Percentiles rank a stretch among this genome's conserved stretches.
phyloP scores from a whole-genome alignment of 192 early-diverging fungal genomes.

The Gigaspora rosea region DNA sequence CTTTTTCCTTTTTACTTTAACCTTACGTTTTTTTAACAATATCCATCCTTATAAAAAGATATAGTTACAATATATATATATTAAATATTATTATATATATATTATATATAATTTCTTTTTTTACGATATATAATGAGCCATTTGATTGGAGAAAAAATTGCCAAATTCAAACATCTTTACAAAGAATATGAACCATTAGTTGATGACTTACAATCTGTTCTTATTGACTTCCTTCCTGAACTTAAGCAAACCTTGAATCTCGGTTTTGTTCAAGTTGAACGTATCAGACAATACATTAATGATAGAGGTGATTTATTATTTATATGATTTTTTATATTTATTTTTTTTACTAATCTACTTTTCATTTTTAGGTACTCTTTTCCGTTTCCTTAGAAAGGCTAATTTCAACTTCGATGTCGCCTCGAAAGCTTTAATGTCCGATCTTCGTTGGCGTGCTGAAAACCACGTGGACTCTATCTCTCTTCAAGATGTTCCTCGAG shows the following conservation, averaged over 20 bases:
- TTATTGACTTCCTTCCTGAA: conserved; percentile 4
- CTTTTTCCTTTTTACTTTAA: no score
- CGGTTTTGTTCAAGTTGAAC: conserved; percentile 31
- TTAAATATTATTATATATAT: not conserved
- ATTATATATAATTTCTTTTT: not conserved
- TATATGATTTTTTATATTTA: not conserved
- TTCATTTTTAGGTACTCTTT: conserved; percentile 42
- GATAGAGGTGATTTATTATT: conserved; percentile 22
- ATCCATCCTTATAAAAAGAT: no score
- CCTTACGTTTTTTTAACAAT: no score
- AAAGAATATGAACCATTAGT: conserved; percentile 22
- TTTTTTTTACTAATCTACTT: not conserved
- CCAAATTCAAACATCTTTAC: conserved; percentile 11
- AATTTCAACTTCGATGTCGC: conserved; percentile 33
- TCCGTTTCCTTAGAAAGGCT: conserved; percentile 41
- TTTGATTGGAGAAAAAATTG: conserved; percentile 22
- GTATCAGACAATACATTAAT: conserved; percentile 24
- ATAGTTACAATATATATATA: not conserved
- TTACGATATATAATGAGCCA: conserved; percentile 18
- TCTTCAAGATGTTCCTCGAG: conserved; percentile 27
- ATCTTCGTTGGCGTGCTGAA: conserved; percentile 44
- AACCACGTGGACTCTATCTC: conserved; percentile 30
- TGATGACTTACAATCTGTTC: conserved; percentile 15
- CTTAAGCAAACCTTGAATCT: conserved; percentile 12
- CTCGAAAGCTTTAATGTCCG: conserved; percentile 28